Conservation (phyloP, 202 grass and related monocot genomes). For the Musa balbisiana region DNA sequence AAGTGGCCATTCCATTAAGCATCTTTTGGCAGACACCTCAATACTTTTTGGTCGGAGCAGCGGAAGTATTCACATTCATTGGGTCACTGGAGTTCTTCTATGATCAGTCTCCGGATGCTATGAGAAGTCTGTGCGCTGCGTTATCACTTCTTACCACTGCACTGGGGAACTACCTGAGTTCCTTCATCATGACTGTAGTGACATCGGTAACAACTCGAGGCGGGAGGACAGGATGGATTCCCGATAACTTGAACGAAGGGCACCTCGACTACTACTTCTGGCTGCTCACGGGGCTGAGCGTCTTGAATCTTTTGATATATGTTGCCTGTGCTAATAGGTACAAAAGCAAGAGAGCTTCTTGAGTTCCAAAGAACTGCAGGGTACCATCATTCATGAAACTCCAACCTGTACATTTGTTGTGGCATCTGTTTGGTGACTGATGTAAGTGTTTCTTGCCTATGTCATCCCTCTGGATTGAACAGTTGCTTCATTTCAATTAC, state of each 20-base stretch:
- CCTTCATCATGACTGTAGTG: slow-evolving; percentile 61
- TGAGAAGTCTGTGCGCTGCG: slow-evolving; percentile 76
- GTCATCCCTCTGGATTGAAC: too few relatives aligned
- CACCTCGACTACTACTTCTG: slow-evolving; percentile 86
- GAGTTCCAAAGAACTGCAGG: not conserved
- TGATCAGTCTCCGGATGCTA: slow-evolving; percentile 68
- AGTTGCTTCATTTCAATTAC: too few relatives aligned
- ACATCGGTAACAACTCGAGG: slow-evolving; percentile 63
- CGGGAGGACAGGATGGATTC: slow-evolving; percentile 75
- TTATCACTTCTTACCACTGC: slow-evolving; percentile 54
- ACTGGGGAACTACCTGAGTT: slow-evolving; percentile 67
- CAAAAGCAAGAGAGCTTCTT: slow-evolving; percentile 50
- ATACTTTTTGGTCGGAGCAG: slow-evolving; percentile 67
- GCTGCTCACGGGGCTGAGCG: slow-evolving; percentile 67
- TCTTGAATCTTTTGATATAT: slow-evolving; percentile 61
- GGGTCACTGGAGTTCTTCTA: slow-evolving; percentile 86
- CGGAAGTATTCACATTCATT: slow-evolving; percentile 73
- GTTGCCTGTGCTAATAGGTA: slow-evolving; percentile 56
- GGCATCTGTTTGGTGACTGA: too few relatives aligned
- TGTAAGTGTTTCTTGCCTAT: too few relatives aligned
- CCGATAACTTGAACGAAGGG: slow-evolving; percentile 81
- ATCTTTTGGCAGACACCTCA: slow-evolving; percentile 90
- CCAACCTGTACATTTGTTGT: too few relatives aligned
- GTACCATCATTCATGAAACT: too few relatives aligned
- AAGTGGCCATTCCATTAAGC: slow-evolving; percentile 51